Evolutionary conservation across 2,329 filamentous ascomycete genomes (phyloP).

Genomic region (Plenodomus tracheiphilus): DNA sequence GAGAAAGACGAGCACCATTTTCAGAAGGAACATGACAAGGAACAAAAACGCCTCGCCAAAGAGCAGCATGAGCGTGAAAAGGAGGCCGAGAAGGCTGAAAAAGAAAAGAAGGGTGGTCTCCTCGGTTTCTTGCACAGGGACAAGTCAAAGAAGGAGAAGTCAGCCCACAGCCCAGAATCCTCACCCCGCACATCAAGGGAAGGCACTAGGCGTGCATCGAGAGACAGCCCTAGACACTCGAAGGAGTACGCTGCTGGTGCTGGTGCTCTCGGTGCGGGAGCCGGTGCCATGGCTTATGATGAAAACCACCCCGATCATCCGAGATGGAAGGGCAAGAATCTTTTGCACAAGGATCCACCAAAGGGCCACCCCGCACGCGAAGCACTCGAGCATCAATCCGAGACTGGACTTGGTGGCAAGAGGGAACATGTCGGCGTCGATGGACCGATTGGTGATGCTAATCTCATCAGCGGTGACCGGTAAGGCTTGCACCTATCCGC

Average conservation of each 20-base stretch:
- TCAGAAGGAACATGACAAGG: conserved; percentile 25
- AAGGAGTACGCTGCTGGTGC: conserved; percentile 28
- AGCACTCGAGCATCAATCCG: conserved; percentile 23
- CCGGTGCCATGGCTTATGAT: conserved; percentile 22
- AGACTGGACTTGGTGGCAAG: conserved; percentile 19
- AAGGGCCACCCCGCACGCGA: conserved; percentile 39
- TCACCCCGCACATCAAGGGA: conserved; percentile 25
- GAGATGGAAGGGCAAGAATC: conserved; percentile 37
- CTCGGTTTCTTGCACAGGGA: conserved; percentile 48
- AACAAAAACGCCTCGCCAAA: conserved; percentile 22
- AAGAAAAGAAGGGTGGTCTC: conserved; percentile 45
- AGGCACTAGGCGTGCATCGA: conserved; percentile 2
- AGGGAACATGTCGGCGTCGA: conserved; percentile 35
- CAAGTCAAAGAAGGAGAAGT: conserved; percentile 43
- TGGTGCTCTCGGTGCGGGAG: conserved; percentile 24
- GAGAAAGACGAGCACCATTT: conserved; percentile 22
- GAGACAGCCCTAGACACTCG: conserved; percentile 16
- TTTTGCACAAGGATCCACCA: conserved; percentile 49
- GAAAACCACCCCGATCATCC: conserved; percentile 20
- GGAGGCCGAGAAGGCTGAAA: conserved; percentile 19
- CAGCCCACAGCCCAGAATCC: conserved; percentile 13
- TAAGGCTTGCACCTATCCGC: conserved; percentile 19
- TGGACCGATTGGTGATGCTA: conserved; percentile 32
- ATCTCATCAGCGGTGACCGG: conserved; percentile 32
- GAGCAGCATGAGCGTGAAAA: conserved; percentile 20